phyloP scores from a whole-genome alignment of 1,284 basidiomycete genomes.

The Malassezia yamatoensis region DNA sequence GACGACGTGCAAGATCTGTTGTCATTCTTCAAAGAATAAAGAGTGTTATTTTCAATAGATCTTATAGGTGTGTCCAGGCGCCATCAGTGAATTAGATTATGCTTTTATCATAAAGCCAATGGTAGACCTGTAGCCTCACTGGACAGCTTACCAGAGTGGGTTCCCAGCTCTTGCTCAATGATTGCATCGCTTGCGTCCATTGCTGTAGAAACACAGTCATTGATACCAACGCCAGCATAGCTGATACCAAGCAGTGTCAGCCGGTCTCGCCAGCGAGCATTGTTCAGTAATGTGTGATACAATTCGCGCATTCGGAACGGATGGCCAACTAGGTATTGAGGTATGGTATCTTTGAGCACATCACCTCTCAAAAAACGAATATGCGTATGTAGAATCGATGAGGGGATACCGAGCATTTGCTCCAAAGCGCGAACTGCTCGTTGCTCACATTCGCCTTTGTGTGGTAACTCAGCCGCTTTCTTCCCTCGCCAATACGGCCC shows the following conservation, averaged over 20 bases:
- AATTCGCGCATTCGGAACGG: slow-evolving; percentile 60
- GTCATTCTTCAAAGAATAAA: slow-evolving; percentile 14
- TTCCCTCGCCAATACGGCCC: slow-evolving; percentile 53
- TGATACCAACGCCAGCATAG: slow-evolving; percentile 76
- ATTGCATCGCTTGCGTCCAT: slow-evolving; percentile 15
- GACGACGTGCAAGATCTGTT: slow-evolving; percentile 76
- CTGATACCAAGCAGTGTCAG: slow-evolving; percentile 74
- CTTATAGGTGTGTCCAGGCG: neutral
- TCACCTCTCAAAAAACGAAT: slow-evolving; percentile 51
- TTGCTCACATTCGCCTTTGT: slow-evolving; percentile 19
- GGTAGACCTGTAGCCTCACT: neutral
- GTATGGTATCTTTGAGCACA: slow-evolving; percentile 66
- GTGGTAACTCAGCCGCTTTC: slow-evolving; percentile 48
- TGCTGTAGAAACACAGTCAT: slow-evolving; percentile 61
- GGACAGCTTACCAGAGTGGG: neutral
- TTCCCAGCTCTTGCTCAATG: neutral
- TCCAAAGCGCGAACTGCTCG: slow-evolving; percentile 28
- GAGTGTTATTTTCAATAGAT: neutral
- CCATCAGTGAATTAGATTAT: too few species aligned
- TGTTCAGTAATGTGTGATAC: slow-evolving; percentile 49
- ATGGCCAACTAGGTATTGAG: slow-evolving; percentile 68
- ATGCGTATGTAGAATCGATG: slow-evolving; percentile 13
- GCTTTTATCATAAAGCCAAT: neutral
- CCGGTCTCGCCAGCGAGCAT: slow-evolving; percentile 52
- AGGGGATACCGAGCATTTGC: slow-evolving; percentile 27